Percentiles rank a stretch among this genome's conserved stretches.
Conservation (phyloP, 495 filamentous ascomycete genomes). For the Trichoderma virens region DNA sequence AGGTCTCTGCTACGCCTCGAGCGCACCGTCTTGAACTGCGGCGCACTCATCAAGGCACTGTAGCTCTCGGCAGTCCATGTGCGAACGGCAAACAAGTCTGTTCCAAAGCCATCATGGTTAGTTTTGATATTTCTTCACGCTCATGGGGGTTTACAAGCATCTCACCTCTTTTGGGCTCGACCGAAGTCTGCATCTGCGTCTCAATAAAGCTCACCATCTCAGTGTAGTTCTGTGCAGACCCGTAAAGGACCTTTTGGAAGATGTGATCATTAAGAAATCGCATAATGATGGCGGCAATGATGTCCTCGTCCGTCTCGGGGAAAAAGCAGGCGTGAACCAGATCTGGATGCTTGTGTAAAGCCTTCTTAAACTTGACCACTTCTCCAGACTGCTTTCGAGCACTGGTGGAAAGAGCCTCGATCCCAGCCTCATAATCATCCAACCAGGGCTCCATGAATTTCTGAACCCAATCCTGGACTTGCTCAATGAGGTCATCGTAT, state of each 20-base stretch:
- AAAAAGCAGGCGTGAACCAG: slow-evolving; percentile 16
- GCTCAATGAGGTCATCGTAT: slow-evolving; percentile 20
- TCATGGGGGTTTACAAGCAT: neutral
- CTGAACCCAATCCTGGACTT: slow-evolving; percentile 20
- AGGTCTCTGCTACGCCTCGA: slow-evolving; percentile 9
- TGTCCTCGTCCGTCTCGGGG: slow-evolving; percentile 26
- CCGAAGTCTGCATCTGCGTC: slow-evolving; percentile 19
- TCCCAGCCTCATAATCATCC: slow-evolving; percentile 14
- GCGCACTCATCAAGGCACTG: slow-evolving; percentile 21
- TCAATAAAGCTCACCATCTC: slow-evolving; percentile 18
- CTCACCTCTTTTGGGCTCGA: slow-evolving; percentile 22
- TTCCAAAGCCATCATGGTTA: neutral
- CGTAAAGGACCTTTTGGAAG: slow-evolving; percentile 22
- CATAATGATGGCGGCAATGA: slow-evolving; percentile 25
- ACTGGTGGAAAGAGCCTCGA: slow-evolving; percentile 10
- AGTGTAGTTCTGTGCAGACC: slow-evolving; percentile 3
- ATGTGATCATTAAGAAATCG: slow-evolving; percentile 24
- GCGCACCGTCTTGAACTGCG: slow-evolving; percentile 16
- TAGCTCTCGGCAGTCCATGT: slow-evolving; percentile 27
- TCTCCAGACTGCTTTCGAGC: slow-evolving; percentile 14
- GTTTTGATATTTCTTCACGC: neutral
- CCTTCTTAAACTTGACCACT: slow-evolving; percentile 11
- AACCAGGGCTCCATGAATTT: slow-evolving; percentile 20
- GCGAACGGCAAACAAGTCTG: slow-evolving; percentile 25
- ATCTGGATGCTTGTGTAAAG: slow-evolving; percentile 17